Conservation (phyloP, 1,139 yeast species). For the Pichia norvegensis region DNA sequence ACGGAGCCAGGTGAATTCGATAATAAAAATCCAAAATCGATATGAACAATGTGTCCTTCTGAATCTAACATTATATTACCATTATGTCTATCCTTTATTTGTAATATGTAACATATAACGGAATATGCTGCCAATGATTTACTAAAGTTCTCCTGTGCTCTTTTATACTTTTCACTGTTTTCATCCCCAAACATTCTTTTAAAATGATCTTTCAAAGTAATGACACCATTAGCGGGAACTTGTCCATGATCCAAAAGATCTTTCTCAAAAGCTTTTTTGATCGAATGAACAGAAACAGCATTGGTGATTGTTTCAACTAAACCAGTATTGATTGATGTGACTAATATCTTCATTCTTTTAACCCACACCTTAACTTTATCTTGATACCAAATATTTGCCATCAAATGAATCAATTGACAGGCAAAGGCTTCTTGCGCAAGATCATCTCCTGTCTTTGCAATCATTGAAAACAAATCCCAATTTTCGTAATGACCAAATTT, state of each 20-base stretch:
- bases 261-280: constrained; percentile 82
- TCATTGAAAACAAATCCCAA: constrained; percentile 94
- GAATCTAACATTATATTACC: constrained; percentile 92
- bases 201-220: constrained; percentile 73
- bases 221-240: constrained; percentile 58
- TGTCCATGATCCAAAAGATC: constrained; percentile 60
- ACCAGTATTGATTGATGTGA: constrained; percentile 86
- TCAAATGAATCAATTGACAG: constrained; percentile 81
- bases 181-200: constrained; percentile 61
- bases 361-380: constrained; percentile 75
- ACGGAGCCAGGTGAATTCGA: constrained; percentile 95
- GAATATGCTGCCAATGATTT: constrained; percentile 84
- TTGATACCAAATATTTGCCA: constrained; percentile 75
- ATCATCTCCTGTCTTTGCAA: constrained; percentile 94
- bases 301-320: constrained; percentile 92
- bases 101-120: constrained; percentile 76
- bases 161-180: constrained; percentile 43
- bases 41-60: constrained; percentile 92
- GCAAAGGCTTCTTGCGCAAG: constrained; percentile 97
- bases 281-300: constrained; percentile 87
- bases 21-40: constrained; percentile 87
- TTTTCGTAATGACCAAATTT: constrained; percentile 77
- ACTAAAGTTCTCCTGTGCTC: constrained; percentile 80
- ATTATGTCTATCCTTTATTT: constrained; percentile 91
- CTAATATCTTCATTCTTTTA: constrained; percentile 81